A percentile compares a stretch with the other conserved stretches of the same genome.
phyloP scores from a whole-genome alignment of 176 grass and related monocot genomes.

The Dendrocalamus sinicus region DNA sequence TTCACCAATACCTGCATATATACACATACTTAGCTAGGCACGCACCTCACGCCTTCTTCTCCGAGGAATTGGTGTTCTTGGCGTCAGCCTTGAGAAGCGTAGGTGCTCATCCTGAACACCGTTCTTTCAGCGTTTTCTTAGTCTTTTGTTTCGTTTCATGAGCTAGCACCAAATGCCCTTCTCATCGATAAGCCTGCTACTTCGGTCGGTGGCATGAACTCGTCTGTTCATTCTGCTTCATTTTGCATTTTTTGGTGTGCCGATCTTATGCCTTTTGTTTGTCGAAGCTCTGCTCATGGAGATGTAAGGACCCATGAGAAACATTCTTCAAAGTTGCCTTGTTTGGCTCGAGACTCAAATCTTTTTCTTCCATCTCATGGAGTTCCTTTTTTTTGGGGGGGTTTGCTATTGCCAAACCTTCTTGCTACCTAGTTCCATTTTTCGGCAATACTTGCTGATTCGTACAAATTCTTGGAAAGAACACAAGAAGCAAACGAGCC shows the following conservation, averaged over 20 bases:
- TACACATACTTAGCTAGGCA: not conserved
- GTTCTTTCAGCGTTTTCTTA: not conserved
- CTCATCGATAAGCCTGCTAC: not conserved
- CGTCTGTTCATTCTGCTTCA: not conserved
- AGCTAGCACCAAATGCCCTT: not conserved
- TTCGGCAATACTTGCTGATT: too few relatives aligned
- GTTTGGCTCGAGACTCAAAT: not conserved
- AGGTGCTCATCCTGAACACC: not conserved
- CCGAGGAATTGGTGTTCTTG: not conserved
- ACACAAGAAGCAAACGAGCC: not conserved
- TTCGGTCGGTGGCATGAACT: not conserved
- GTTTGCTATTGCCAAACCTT: not conserved
- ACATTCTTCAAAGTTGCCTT: not conserved
- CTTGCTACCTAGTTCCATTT: not conserved
- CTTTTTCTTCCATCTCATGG: not conserved
- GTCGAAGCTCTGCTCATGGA: not conserved
- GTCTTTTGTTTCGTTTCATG: not conserved
- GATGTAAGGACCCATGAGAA: not conserved
- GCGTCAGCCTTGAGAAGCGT: conserved; percentile 31
- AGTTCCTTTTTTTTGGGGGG: not conserved
- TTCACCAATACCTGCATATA: conserved; percentile 6
- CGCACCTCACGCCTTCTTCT: not conserved
- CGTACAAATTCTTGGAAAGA: not conserved
- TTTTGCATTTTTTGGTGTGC: not conserved
- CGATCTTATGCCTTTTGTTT: too few relatives aligned